Percentiles rank a stretch among this genome's conserved stretches.
Evolutionary conservation across 1,139 yeast genomes (phyloP).

Genomic region (Taiozyma onychis): DNA sequence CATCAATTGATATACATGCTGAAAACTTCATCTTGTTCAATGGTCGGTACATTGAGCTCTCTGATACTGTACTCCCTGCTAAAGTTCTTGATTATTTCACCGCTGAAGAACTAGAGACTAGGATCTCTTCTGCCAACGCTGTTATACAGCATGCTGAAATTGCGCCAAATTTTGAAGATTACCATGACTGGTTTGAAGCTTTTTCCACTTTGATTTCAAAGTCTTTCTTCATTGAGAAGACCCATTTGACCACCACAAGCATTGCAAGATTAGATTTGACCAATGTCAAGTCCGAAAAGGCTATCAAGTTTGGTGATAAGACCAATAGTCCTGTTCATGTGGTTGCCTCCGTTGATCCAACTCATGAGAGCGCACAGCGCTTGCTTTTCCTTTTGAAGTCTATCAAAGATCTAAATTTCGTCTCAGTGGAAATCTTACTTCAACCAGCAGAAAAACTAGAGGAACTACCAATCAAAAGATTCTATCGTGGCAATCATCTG

Average conservation of each 20-base stretch:
- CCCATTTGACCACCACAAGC: conserved; percentile 23
- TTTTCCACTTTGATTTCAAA: conserved; percentile 38
- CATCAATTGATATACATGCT: conserved; percentile 9
- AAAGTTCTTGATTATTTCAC: conserved; percentile 29
- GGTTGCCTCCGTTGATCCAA: conserved; percentile 63
- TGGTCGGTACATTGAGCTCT: conserved; percentile 37
- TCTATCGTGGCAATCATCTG: conserved; percentile 35
- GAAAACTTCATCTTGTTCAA: conserved; percentile 28
- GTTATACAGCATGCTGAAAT: conserved; percentile 2
- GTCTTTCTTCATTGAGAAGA: conserved; percentile 34
- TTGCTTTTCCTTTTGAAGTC: conserved; percentile 45
- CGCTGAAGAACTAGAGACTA: conserved; percentile 34
- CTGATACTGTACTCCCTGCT: conserved; percentile 17
- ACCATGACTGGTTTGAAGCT: conserved; percentile 44
- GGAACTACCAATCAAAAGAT: conserved; percentile 47
- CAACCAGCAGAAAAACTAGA: conserved; percentile 46
- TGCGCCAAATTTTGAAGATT: background rate
- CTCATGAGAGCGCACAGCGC: conserved; percentile 62
- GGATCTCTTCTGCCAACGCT: conserved; percentile 28
- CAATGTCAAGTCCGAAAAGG: conserved; percentile 25
- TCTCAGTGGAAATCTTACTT: conserved; percentile 49
- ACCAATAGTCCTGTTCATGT: conserved; percentile 39
- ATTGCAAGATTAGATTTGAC: conserved; percentile 36
- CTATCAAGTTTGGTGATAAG: conserved; percentile 21
- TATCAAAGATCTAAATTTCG: conserved; percentile 36